phyloP scores from a whole-genome alignment of 805 yeast genomes.

The Yarrowia hollandica region DNA sequence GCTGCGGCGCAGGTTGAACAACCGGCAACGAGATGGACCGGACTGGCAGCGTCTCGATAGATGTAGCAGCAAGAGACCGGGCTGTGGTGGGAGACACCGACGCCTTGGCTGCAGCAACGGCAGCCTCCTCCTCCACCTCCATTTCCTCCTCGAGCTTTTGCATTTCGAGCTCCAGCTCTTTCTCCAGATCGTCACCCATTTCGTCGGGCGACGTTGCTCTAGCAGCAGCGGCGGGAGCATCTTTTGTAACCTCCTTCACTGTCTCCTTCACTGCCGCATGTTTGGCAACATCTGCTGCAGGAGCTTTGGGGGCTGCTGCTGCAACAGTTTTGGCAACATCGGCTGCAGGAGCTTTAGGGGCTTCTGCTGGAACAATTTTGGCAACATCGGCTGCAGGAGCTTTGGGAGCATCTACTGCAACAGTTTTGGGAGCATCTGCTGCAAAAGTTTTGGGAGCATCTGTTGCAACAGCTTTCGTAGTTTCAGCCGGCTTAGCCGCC shows the following conservation, averaged over 20 bases:
- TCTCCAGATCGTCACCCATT: slow-evolving; percentile 14
- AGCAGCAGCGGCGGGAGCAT: not conserved
- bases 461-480: not conserved
- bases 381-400: no score
- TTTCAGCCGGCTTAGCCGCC: not conserved
- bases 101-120: not conserved
- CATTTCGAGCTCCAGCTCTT: slow-evolving; percentile 19
- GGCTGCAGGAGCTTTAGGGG: not conserved
- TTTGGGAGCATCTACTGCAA: not conserved
- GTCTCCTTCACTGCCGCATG: no score
- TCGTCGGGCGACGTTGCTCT: no score
- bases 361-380: no score
- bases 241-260: no score
- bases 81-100: not conserved
- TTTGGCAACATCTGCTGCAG: no score
- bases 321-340: not conserved
- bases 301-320: not conserved
- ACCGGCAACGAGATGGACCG: slow-evolving; percentile 8
- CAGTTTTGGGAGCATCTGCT: not conserved
- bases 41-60: slow-evolving; percentile 17
- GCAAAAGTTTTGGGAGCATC: not conserved
- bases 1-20: not conserved
- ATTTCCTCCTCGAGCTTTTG: slow-evolving; percentile 28
- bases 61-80: not conserved
- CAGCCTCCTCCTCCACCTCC: slow-evolving; percentile 26